Conservation (phyloP, 371 early-diverging fungal genomes). For the Rhizopus stolonifer region DNA sequence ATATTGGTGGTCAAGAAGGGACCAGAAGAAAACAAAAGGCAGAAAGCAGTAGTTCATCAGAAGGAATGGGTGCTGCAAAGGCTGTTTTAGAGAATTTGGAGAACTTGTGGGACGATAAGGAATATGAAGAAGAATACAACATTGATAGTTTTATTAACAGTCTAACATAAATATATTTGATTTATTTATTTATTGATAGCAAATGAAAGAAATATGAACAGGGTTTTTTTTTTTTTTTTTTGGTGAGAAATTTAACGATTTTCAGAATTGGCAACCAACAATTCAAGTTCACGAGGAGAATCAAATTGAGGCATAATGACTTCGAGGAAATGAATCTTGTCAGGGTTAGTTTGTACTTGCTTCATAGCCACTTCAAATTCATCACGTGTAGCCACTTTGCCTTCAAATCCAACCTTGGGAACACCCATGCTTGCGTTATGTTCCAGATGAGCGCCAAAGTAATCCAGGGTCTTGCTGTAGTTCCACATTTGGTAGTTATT, state of each 20-base stretch:
- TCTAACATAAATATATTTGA: constrained; percentile 48
- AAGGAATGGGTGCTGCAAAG: constrained; percentile 56
- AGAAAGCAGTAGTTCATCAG: constrained; percentile 25
- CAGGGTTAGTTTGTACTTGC: constrained; percentile 16
- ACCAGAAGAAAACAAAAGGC: constrained; percentile 34
- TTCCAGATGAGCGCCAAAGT: constrained; percentile 35
- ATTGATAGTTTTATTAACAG: constrained; percentile 79
- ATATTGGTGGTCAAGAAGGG: constrained; percentile 48
- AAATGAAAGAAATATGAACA: too few species aligned
- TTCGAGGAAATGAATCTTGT: constrained; percentile 41
- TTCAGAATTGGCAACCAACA: constrained; percentile 28
- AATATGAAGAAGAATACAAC: constrained; percentile 91
- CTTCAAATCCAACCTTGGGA: constrained; percentile 26
- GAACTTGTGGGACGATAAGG: constrained; percentile 90
- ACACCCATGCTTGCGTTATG: constrained; percentile 16
- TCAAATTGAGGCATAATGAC: constrained; percentile 40
- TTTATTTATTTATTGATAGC: neutral
- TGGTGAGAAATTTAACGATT: constrained; percentile 12
- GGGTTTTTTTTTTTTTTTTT: too few species aligned
- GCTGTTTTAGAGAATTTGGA: constrained; percentile 85
- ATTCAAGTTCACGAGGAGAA: constrained; percentile 34
- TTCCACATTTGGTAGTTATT: constrained; percentile 54
- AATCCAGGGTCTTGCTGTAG: constrained; percentile 41
- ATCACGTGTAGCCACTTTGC: constrained; percentile 22
- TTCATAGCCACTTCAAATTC: constrained; percentile 38